phyloP scores from a whole-genome alignment of 768 basidiomycete genomes.

The Infundibulicybe gibba region DNA sequence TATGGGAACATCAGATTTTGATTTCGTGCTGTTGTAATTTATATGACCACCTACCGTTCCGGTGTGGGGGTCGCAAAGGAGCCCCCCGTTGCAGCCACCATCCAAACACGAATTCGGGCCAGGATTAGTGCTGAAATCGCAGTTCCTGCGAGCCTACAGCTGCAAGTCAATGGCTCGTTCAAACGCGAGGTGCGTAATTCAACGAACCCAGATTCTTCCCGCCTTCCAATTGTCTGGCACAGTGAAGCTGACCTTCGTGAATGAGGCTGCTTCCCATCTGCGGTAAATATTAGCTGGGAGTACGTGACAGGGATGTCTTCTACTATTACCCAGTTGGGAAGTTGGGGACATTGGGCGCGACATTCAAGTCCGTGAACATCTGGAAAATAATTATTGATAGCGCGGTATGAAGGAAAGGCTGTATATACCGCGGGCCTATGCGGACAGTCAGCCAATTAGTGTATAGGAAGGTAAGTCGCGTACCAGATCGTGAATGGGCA shows the following conservation, averaged over 20 bases:
- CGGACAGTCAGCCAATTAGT: not conserved
- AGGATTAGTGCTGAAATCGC: constrained; percentile 51
- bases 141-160: constrained; percentile 59
- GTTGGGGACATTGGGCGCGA: constrained; percentile 41
- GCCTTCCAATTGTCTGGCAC: constrained; percentile 66
- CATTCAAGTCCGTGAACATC: constrained; percentile 60
- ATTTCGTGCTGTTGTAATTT: too few relatives aligned
- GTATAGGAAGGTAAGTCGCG: constrained; percentile 2
- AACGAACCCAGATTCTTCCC: constrained; percentile 56
- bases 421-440: constrained; percentile 34
- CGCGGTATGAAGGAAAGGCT: too few relatives aligned
- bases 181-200: not conserved
- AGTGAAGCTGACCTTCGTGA: constrained; percentile 37
- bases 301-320: constrained; percentile 1
- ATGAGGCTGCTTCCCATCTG: constrained; percentile 38
- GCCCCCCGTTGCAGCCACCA: constrained; percentile 70
- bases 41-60: constrained; percentile 51
- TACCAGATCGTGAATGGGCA: constrained; percentile 73
- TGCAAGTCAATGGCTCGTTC: not conserved
- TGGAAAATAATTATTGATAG: constrained; percentile 9
- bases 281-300: not conserved
- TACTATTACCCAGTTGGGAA: constrained; percentile 38
- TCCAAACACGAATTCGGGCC: constrained; percentile 59
- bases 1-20: too few relatives aligned
- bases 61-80: constrained; percentile 47